phyloP scores from a whole-genome alignment of 192 early-diverging fungal species.

The Backusella westeae region DNA sequence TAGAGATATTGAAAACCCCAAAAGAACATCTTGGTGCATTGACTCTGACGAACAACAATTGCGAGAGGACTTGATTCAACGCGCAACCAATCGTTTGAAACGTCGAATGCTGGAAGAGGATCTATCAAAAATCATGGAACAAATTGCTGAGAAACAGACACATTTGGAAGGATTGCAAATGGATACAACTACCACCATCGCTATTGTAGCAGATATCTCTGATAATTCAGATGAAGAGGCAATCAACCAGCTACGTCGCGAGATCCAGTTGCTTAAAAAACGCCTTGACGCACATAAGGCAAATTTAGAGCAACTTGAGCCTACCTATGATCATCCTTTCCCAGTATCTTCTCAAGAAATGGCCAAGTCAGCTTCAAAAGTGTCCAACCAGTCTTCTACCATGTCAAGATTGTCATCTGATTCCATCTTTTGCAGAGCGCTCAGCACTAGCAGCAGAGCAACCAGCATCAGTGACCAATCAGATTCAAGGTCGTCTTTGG shows the following conservation, averaged over 20 bases:
- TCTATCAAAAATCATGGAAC: conserved; percentile 7
- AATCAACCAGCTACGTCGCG: background rate
- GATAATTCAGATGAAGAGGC: background rate
- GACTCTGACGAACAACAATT: conserved; percentile 8
- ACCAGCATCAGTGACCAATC: background rate
- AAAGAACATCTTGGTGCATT: background rate
- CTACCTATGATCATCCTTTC: background rate
- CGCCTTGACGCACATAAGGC: conserved; percentile 10
- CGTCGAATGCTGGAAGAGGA: conserved; percentile 22
- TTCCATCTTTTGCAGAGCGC: conserved; percentile 18
- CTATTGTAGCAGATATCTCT: background rate
- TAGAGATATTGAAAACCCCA: background rate
- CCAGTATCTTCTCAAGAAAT: background rate
- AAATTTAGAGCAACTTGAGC: background rate
- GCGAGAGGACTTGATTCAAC: conserved; percentile 22
- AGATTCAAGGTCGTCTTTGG: background rate
- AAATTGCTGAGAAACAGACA: background rate
- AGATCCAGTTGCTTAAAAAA: conserved; percentile 17
- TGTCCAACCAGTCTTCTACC: background rate
- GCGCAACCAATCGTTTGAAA: conserved; percentile 21
- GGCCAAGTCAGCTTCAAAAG: background rate
- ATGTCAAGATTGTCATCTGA: conserved; percentile 27
- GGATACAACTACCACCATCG: conserved; percentile 7
- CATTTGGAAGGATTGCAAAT: conserved; percentile 11
- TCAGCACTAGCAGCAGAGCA: background rate